Percentiles rank a stretch among this genome's conserved stretches.
Conservation (phyloP, 139 green algal species). For the Pleodorina starrii region DNA sequence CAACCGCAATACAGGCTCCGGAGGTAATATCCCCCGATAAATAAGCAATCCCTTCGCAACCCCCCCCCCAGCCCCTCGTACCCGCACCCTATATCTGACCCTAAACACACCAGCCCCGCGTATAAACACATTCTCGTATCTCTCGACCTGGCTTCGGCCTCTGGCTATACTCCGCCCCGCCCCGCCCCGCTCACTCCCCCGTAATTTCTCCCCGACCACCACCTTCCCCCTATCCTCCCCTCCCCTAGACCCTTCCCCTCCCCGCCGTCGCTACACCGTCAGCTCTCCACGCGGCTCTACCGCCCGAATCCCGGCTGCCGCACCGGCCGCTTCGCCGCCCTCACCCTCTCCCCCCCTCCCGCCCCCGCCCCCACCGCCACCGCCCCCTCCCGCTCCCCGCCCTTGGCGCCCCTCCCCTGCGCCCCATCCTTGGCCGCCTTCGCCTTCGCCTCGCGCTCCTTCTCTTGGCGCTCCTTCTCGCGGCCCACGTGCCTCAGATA, state of each 20-base stretch:
- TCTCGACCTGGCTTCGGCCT: too few species aligned
- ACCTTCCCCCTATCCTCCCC: too few species aligned
- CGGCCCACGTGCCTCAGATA: conserved; percentile 72
- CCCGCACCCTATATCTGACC: too few species aligned
- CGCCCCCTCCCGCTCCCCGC: background rate
- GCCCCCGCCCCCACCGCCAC: background rate
- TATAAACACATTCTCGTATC: too few species aligned
- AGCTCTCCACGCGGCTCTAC: background rate
- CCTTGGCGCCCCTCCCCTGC: background rate
- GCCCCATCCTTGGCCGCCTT: background rate
- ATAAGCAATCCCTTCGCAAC: too few species aligned
- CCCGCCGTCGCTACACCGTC: background rate
- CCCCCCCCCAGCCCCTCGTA: too few species aligned
- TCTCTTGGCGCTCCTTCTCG: background rate
- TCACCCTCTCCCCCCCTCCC: background rate
- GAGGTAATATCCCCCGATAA: too few species aligned
- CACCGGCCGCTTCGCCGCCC: background rate
- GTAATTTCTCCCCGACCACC: background rate
- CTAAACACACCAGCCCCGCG: too few species aligned
- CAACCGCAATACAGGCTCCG: too few species aligned
- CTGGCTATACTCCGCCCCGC: too few species aligned
- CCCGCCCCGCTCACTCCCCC: too few species aligned
- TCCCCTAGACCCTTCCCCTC: background rate
- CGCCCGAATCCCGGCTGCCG: background rate
- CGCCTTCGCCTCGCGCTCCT: background rate